Base-by-base conservation (phyloP, 2,329 filamentous ascomycete species). In the Arthrobotrys iridis region DNA sequence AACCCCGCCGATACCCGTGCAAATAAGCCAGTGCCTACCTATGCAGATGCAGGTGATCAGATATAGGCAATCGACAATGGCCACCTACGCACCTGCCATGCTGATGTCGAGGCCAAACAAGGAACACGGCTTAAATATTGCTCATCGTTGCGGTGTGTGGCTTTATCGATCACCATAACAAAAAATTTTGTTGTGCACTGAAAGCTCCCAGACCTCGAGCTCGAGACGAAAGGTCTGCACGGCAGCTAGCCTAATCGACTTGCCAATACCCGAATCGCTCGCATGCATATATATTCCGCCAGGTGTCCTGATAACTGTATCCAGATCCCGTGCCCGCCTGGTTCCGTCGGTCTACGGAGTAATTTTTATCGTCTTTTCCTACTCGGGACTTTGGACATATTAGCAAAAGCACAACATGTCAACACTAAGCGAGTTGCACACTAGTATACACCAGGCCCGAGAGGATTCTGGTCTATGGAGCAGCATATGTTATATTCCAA, bases 331-430 rank as follows among this genome's bases (percentile, higher is more conserved):
- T 50, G 26, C 41, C 41, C n/a, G 24, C 7, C 55, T 20, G 15
- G 45, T 26, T 52, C 67, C 67, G 67, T 58, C 2, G 33, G 22
- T 4, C 50, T 6, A 22, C 67, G 58, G 67, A 20, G 15, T n/a
- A 4, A 52, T 50, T 8, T 52, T 46, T 24, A 30, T n/a, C 8
- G 46, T 8, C 33, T 10, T 70, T 62, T 22, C 65, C 65, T 46
- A 62, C 45, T 50, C 48, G 41, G 52, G 64, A 33, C 8, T 45
- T 4, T 45, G 20, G 15, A 37, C 55, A 62, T 28, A 45, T 58
- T 50, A 43, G 65, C 55, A 66, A 73, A 65, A 73, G 68, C 43
- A 73, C 68, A 73, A 73, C 60, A 66, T 73, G 68, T 73, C 68
- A 65, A 66, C 60, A 66, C 52, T 60, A 73, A 65, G 60, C 68